Evolutionary conservation across 2,329 filamentous ascomycete genomes (phyloP).

Genomic region (Karstenula rhodostoma): DNA sequence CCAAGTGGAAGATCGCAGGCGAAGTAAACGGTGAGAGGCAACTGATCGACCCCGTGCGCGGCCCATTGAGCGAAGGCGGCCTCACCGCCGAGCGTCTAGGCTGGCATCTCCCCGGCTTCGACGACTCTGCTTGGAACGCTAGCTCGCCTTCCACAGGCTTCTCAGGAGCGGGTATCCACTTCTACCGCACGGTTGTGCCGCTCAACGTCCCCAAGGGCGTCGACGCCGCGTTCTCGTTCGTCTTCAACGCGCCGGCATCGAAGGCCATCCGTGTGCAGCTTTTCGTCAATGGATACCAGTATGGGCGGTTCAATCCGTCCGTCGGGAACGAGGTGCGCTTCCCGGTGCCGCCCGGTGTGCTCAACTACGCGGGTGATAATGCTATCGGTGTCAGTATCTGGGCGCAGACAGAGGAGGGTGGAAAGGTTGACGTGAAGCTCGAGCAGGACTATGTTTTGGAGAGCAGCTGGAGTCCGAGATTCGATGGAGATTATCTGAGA

Average conservation of each 20-base stretch:
- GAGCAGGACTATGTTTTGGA: slow-evolving; percentile 63
- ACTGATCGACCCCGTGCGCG: slow-evolving; percentile 64
- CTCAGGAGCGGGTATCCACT: slow-evolving; percentile 60
- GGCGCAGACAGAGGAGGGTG: slow-evolving; percentile 64
- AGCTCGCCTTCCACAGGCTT: slow-evolving; percentile 52
- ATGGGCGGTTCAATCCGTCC: slow-evolving; percentile 66
- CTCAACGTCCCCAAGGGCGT: slow-evolving; percentile 61
- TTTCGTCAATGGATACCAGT: slow-evolving; percentile 73
- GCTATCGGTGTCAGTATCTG: slow-evolving; percentile 66
- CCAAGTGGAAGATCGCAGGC: slow-evolving; percentile 66
- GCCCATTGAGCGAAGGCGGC: slow-evolving; percentile 66
- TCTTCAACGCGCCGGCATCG: slow-evolving; percentile 56
- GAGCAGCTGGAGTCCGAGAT: slow-evolving; percentile 61
- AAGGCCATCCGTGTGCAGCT: slow-evolving; percentile 62
- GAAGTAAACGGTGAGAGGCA: slow-evolving; percentile 60
- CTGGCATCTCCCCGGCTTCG: slow-evolving; percentile 66
- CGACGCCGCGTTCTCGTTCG: slow-evolving; percentile 66
- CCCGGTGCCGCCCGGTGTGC: slow-evolving; percentile 66
- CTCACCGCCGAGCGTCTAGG: slow-evolving; percentile 66
- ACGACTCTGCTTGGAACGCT: slow-evolving; percentile 56
- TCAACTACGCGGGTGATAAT: slow-evolving; percentile 67
- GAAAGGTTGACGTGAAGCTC: slow-evolving; percentile 60
- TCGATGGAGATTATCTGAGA: slow-evolving; percentile 59
- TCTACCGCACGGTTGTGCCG: slow-evolving; percentile 63
- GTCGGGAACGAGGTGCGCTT: slow-evolving; percentile 69